Base-by-base conservation (phyloP, 2,329 filamentous ascomycete genomes). In the Bimuria novae-zelandiae region DNA sequence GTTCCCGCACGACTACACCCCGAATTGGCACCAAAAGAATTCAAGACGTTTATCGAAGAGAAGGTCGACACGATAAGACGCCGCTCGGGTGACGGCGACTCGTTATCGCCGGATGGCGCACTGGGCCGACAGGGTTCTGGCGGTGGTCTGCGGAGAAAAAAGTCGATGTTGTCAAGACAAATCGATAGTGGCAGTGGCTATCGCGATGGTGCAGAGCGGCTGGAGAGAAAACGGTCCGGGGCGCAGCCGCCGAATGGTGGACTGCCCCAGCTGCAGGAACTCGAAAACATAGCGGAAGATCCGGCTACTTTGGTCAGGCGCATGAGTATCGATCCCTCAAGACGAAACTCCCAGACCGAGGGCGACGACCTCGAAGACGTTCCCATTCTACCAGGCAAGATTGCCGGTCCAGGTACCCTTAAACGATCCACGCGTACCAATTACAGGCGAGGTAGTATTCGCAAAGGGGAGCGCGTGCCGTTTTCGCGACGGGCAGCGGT, bases 31-130 rank as follows among this genome's bases (percentile, higher is more conserved):
- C 94, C 94, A 1, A 92, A 89, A 68, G 94, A 97, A 64, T 99
- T 97, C 80, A 97, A 96, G 75, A 93, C 89, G 1, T 99, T 97
- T 63, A 83, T 99, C 2, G 93, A 99, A 67, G 95, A 92, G 57
- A 87, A 92, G 68, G 90, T 97, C 11, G 89, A 96, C 63, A 88
- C 90, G 30, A 96, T 97, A 63, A 88, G 91, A 71, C 83, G 92
- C 61, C 85, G 90, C 64, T 96, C 92, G 1, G 88, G 88, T 21
- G 91, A 75, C 41, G 64, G 72, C 87, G 61, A 87, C 81, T 58
- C 80, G 80, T 76, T 92, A 41, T 84, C 85, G 25, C 76, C 82
- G 5, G 82, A 88, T 57, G 76, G 80, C 62, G 52, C 59, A 19
- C 56, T 84, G 67, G 78, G 85, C 56, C 73, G 81, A 75, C 75